Evolutionary conservation across 352 stramenopile species (phyloP).

Genomic region (Globisporangium paroecandrum): DNA sequence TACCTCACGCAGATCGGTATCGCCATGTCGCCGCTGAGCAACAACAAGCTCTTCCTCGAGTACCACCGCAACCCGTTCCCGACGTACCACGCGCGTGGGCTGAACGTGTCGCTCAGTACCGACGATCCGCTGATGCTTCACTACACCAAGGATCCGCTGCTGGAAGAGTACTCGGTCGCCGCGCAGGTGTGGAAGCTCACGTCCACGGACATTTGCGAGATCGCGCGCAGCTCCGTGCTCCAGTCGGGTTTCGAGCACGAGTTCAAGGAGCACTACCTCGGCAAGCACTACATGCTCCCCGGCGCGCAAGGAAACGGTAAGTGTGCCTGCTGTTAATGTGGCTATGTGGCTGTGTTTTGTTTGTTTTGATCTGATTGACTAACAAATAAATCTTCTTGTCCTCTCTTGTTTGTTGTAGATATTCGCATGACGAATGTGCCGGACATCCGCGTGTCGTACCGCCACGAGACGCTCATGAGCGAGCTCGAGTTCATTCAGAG

Average conservation of each 20-base stretch:
- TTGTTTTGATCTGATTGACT: not conserved
- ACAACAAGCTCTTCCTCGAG: conserved; percentile 95
- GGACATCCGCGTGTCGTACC: conserved; percentile 90
- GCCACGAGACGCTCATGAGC: conserved; percentile 75
- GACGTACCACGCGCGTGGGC: conserved; percentile 93
- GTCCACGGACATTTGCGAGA: conserved; percentile 97
- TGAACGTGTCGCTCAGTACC: conserved; percentile 98
- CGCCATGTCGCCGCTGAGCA: conserved; percentile 92
- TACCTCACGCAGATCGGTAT: conserved; percentile 97
- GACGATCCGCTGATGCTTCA: conserved; percentile 99
- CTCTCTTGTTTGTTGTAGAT: conserved; percentile 39
- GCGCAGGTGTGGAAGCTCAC: conserved; percentile 94
- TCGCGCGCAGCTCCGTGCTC: conserved; percentile 97
- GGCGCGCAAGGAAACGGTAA: conserved; percentile 74
- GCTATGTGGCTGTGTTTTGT: conserved; percentile 15
- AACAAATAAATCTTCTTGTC: not conserved
- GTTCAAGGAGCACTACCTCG: conserved; percentile 97
- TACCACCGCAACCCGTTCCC: conserved; percentile 95
- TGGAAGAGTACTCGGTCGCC: conserved; percentile 95
- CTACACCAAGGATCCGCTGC: conserved; percentile 97
- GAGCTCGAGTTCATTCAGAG: conserved; percentile 76
- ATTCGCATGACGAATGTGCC: conserved; percentile 95
- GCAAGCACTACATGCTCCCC: conserved; percentile 85
- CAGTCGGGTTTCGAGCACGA: conserved; percentile 97
- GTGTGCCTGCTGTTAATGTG: conserved; percentile 21